phyloP scores from a whole-genome alignment of 768 basidiomycete species.

The Lactarius psammicola region DNA sequence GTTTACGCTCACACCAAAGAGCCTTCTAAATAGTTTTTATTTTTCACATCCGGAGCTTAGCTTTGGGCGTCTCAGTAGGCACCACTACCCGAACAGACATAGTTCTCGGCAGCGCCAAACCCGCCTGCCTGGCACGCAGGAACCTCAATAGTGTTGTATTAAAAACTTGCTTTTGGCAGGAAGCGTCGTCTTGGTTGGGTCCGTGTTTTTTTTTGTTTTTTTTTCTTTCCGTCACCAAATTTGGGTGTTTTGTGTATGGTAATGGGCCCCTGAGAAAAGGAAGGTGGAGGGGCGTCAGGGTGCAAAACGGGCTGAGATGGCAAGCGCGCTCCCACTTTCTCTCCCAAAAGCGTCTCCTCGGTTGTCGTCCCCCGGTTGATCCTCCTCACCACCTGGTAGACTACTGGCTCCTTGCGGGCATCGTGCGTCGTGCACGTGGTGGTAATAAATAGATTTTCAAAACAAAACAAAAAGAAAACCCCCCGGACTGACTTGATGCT shows the following conservation, averaged over 20 bases:
- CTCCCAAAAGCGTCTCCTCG: not conserved
- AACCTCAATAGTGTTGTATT: slow-evolving; percentile 12
- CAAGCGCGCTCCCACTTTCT: not conserved
- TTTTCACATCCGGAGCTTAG: slow-evolving; percentile 14
- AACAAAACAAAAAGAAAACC: not conserved
- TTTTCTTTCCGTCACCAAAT: slow-evolving; percentile 24
- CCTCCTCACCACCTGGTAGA: slow-evolving; percentile 7
- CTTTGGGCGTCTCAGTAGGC: slow-evolving; percentile 4
- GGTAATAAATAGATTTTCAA: not conserved
- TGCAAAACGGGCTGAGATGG: slow-evolving; percentile 6
- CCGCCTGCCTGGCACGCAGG: not conserved
- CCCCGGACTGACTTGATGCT: not conserved
- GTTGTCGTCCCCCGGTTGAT: slow-evolving; percentile 6
- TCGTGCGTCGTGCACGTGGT: not conserved
- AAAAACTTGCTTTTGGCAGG: slow-evolving; percentile 16
- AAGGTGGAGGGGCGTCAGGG: not conserved
- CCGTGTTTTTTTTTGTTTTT: not conserved
- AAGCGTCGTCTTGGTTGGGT: not conserved
- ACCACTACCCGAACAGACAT: slow-evolving; percentile 1
- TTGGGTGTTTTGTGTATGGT: slow-evolving; percentile 5
- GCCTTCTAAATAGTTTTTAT: not conserved
- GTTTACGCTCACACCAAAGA: not conserved
- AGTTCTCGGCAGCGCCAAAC: slow-evolving; percentile 1
- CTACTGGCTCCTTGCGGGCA: not conserved
- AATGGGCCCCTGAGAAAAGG: slow-evolving; percentile 1